Evolutionary conservation across 768 basidiomycete genomes (phyloP), one percentile per base, ranked within the genome.

Genomic region (Clathrus columnatus): DNA sequence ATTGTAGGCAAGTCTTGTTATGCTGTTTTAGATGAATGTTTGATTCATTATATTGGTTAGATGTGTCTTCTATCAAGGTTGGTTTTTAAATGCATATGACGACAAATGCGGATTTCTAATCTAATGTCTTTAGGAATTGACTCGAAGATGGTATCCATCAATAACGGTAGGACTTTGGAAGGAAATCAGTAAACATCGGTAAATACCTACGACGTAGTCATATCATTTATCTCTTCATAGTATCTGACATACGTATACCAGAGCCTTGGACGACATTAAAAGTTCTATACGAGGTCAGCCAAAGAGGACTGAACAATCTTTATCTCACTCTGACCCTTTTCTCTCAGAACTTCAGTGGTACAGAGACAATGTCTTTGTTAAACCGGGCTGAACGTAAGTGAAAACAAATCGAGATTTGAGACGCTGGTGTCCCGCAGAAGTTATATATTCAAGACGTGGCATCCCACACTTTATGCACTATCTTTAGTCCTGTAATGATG

Each of bases 11-110:
- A 64, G 86, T 73, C 21, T 23, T 45, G 10, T 46, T 20, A n/a
- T 42, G n/a, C 48, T 30, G 23, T 20, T 23, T n/a, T n/a, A 53
- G 32, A 30, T 48, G 20, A 58, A 41, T 53, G 20, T 7, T 43
- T 56, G 27, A 51, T 29, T 1, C 3, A n/a, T 7, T 5, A 30
- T 18, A 26, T 21, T 29, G 20, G 7, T 18, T 55, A 91, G 89
- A 91, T 58, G 90, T 91, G 32, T 91, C 89, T 44, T 86, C 90
- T 0, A 76, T 91, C 59, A 91, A 91, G 73, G 88, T 82, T 47
- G 59, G 57, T 54, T 23, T 16, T 27, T 23, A 32, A 18, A 51
- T 7, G 10, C 2, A 3, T 57, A 2, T 17, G 18, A 32, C 0
- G n/a, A 4, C 46, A 29, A 16, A 16, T 45, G 1, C 52, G 30